Percentiles rank a stretch among this genome's conserved stretches.
Evolutionary conservation across 2,329 filamentous ascomycete genomes (phyloP).

Genomic region (Teratosphaeriaceae sp.): DNA sequence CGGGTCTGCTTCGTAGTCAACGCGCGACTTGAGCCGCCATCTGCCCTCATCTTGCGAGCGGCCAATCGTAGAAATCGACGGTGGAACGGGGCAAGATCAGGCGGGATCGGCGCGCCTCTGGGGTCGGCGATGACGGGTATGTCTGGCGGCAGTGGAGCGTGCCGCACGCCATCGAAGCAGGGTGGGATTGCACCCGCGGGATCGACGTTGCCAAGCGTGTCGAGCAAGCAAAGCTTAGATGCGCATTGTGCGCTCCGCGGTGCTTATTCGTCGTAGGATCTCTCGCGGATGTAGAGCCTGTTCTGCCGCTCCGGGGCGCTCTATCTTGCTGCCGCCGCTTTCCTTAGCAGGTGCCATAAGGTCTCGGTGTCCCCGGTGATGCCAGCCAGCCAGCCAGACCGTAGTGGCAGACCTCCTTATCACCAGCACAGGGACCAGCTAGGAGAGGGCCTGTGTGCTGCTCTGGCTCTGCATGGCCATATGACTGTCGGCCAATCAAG

Average conservation of each 20-base stretch:
- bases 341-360: no score
- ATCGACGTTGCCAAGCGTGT: conserved; percentile 1
- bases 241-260: neutral
- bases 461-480: no score
- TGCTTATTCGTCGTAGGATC: conserved; percentile 1
- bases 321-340: no score
- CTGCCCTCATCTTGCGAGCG: no score
- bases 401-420: no score
- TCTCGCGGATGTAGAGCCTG: no score
- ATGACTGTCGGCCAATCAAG: no score
- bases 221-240: neutral
- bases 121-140: neutral
- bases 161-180: neutral
- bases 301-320: no score
- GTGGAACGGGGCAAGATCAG: neutral
- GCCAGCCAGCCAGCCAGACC: no score
- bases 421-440: no score
- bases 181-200: neutral
- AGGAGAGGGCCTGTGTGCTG: no score
- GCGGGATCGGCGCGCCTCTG: neutral
- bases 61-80: neutral
- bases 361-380: no score
- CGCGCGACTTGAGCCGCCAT: neutral
- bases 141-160: neutral
- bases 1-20: neutral